These are phyloP conservation scores for Colletotrichum simmondsii DNA, from an alignment of 2,329 filamentous ascomycete genomes.

Conservation along the genomic window DNA sequence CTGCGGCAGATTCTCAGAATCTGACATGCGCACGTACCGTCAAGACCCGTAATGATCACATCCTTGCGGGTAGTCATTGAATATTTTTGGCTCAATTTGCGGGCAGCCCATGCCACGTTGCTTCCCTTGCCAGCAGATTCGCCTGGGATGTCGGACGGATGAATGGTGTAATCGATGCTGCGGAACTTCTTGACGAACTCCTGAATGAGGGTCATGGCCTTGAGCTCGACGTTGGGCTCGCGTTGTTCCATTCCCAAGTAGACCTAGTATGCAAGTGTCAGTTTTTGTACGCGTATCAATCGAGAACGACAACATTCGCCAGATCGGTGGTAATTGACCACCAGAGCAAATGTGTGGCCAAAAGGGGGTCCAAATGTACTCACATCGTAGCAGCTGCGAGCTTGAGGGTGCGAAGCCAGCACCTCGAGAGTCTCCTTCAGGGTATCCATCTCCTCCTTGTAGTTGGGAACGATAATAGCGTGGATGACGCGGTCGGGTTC, in stretches of 20 bases:
- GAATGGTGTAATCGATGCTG: slow-evolving; percentile 74
- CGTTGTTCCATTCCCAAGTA: slow-evolving; percentile 80
- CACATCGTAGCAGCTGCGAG: slow-evolving; percentile 75
- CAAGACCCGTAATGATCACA: slow-evolving; percentile 77
- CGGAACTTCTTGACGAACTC: slow-evolving; percentile 74
- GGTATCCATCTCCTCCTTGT: slow-evolving; percentile 78
- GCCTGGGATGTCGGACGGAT: slow-evolving; percentile 72
- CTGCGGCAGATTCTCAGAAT: slow-evolving; percentile 30
- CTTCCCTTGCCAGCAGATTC: slow-evolving; percentile 81
- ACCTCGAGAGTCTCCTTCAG: slow-evolving; percentile 76
- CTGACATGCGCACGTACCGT: slow-evolving; percentile 64
- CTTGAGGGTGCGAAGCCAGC: slow-evolving; percentile 73
- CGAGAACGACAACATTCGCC: background rate
- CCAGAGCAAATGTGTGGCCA: background rate
- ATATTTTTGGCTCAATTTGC: slow-evolving; percentile 72
- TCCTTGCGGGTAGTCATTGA: slow-evolving; percentile 63
- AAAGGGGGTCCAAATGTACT: slow-evolving; percentile 47
- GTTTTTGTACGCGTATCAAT: background rate
- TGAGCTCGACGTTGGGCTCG: slow-evolving; percentile 69
- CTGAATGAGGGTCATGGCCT: slow-evolving; percentile 70
- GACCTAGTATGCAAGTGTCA: slow-evolving; percentile 56
- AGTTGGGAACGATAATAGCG: slow-evolving; percentile 78
- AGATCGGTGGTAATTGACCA: background rate
- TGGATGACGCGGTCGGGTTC: slow-evolving; percentile 65
- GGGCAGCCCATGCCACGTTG: slow-evolving; percentile 78